Evolutionary conservation across 1,139 yeast genomes (phyloP), one percentile per base, ranked within the genome.

Genomic region (Hyphopichia burtonii): DNA sequence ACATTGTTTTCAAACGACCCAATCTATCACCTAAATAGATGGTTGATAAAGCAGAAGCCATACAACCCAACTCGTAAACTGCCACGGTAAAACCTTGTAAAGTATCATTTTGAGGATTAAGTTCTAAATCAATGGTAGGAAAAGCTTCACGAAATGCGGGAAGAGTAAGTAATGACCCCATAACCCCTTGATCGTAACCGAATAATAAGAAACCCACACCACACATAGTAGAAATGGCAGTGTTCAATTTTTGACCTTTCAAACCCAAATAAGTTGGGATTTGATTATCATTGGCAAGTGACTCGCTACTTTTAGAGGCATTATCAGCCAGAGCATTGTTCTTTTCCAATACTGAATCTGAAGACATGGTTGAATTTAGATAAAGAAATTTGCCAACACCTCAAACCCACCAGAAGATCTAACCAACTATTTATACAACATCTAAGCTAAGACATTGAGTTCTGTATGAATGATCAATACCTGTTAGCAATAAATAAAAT

Each of bases 131-230:
- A 37, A 68, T 63, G 28, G 58, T 53, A 0, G 76, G 74, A 53
- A 76, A 70, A 14, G 66, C 61, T 25, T 63, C 53, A 48, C 65
- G 52, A 47, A 75, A 75, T 3, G 66, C 51, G 3, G 58, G 58
- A 37, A 73, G 58, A 0, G 77, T 71, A 40, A 76, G 58, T 37
- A 75, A 60, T 19, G 71, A 60, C 25, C 85, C 76, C 83, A 83
- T 80, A 41, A 85, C 74, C 54, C 93, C 93, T 61, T 85, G 91
- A 56, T 85, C 90, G 55, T 82, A 83, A 44, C 93, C 93, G 54
- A 85, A 85, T 48, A 67, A 44, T 15, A 58, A 45, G 11, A 62
- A 62, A 18, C 59, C 62, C 18, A 58, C 55, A 22, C 66, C 64
- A 31, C 68, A 65, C 42, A 63, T 54, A 22, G 52, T 41, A 1